Conservation (phyloP, 495 filamentous ascomycete species). For the Podospora pseudoanserina region DNA sequence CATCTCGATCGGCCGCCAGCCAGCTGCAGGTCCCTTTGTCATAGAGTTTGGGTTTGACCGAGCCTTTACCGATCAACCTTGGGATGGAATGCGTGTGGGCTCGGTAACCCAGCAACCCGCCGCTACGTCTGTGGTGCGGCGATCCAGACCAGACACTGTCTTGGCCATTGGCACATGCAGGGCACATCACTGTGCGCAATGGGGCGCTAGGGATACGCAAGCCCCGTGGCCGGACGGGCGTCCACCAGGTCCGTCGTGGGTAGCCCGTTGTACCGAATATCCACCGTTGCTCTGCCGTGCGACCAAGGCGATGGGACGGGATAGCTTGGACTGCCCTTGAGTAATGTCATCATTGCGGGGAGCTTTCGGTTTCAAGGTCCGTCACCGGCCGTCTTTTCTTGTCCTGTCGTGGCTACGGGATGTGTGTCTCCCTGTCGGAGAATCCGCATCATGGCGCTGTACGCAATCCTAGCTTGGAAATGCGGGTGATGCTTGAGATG, state of each 20-base stretch:
- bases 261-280: background rate
- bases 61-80: slow-evolving; percentile 2
- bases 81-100: background rate
- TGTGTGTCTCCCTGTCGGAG: background rate
- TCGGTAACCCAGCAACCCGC: background rate
- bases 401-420: background rate
- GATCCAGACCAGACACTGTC: background rate
- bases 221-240: background rate
- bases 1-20: slow-evolving; percentile 5
- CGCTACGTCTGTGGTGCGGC: background rate
- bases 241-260: background rate
- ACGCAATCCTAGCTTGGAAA: background rate
- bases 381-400: background rate
- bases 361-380: background rate
- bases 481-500: background rate
- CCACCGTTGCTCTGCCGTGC: background rate
- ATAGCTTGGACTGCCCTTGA: slow-evolving; percentile 4
- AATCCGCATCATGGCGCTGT: background rate
- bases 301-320: background rate
- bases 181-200: background rate
- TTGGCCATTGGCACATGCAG: background rate
- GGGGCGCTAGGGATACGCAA: background rate
- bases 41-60: slow-evolving; percentile 1
- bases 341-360: slow-evolving; percentile 20
- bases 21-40: background rate